Evolutionary conservation across 2,329 filamentous ascomycete genomes (phyloP).

Genomic region (Fusarium sp.): DNA sequence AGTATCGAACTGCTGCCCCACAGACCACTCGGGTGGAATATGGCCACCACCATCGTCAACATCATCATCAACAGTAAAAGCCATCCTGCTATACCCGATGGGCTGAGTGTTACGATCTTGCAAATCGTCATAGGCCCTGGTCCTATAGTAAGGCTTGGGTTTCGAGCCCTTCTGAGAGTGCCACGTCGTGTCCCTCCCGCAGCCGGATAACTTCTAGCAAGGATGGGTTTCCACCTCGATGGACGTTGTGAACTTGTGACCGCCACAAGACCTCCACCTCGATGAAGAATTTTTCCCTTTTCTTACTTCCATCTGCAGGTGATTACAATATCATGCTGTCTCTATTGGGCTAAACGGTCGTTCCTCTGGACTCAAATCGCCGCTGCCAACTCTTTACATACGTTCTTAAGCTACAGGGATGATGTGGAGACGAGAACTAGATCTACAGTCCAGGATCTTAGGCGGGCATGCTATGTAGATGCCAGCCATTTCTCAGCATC

Average conservation of each 20-base stretch:
- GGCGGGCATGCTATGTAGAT: constrained; percentile 16
- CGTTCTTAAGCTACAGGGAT: constrained; percentile 28
- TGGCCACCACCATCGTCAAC: constrained; percentile 12
- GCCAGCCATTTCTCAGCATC: constrained; percentile 13
- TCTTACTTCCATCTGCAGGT: constrained; percentile 27
- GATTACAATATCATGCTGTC: constrained; percentile 21
- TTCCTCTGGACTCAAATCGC: constrained; percentile 26
- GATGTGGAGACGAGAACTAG: constrained; percentile 40
- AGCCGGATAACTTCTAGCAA: constrained; percentile 30
- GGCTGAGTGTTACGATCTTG: constrained; percentile 26
- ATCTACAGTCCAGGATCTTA: constrained; percentile 46
- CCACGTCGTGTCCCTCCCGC: constrained; percentile 43
- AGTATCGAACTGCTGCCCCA: constrained; percentile 28
- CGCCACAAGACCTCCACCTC: constrained; percentile 45
- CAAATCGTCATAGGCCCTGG: constrained; percentile 18
- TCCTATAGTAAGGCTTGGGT: constrained; percentile 36
- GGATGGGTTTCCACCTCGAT: constrained; percentile 44
- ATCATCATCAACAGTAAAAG: constrained; percentile 1
- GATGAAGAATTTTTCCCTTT: constrained; percentile 39
- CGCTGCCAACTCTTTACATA: constrained; percentile 26
- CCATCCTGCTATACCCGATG: constrained; percentile 11
- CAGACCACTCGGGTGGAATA: constrained; percentile 28
- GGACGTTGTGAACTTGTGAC: constrained; percentile 35
- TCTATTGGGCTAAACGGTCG: constrained; percentile 14
- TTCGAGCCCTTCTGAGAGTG: constrained; percentile 37